A percentile compares a stretch with the other conserved stretches of the same genome.
Evolutionary conservation across 2,329 filamentous ascomycete species (phyloP).

Genomic region (Phoma sp.): DNA sequence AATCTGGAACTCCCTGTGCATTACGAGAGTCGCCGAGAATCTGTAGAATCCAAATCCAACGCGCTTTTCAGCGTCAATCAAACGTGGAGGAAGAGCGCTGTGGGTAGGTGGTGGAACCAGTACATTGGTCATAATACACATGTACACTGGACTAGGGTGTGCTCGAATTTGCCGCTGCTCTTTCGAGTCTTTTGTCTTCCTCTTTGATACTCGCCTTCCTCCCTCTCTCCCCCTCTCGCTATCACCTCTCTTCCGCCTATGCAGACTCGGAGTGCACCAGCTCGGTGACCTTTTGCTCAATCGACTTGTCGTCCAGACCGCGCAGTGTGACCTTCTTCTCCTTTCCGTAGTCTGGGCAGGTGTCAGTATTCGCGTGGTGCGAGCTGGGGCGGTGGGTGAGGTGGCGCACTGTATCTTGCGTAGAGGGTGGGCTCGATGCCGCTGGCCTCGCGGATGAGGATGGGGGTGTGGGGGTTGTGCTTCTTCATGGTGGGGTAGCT

Average conservation of each 20-base stretch:
- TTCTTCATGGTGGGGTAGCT: constrained; percentile 99
- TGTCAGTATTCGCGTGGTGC: constrained; percentile 9
- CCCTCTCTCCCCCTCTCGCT: not conserved
- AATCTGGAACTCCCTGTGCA: no score
- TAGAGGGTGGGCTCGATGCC: constrained; percentile 86
- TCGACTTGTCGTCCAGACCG: constrained; percentile 73
- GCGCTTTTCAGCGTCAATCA: no score
- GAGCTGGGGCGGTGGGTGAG: not conserved
- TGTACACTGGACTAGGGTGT: constrained; percentile 17
- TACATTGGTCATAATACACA: constrained; percentile 32
- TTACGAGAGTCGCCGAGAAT: no score
- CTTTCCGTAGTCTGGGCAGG: constrained; percentile 65
- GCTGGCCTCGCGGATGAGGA: constrained; percentile 90
- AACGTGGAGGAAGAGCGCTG: no score
- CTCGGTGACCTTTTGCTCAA: constrained; percentile 70
- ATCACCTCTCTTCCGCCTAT: constrained; percentile 8
- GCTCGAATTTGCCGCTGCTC: constrained; percentile 14
- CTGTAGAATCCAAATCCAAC: no score
- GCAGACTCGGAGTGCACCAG: constrained; percentile 59
- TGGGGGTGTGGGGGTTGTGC: constrained; percentile 92
- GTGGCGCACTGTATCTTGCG: constrained; percentile 82
- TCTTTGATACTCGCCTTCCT: not conserved
- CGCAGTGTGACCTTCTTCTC: constrained; percentile 70
- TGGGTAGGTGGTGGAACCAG: constrained; percentile 3
- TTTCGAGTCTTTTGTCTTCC: constrained; percentile 6